Evolutionary conservation across 148 eudicot genomes (phyloP).

Genomic region (Amaranthus palmeri): DNA sequence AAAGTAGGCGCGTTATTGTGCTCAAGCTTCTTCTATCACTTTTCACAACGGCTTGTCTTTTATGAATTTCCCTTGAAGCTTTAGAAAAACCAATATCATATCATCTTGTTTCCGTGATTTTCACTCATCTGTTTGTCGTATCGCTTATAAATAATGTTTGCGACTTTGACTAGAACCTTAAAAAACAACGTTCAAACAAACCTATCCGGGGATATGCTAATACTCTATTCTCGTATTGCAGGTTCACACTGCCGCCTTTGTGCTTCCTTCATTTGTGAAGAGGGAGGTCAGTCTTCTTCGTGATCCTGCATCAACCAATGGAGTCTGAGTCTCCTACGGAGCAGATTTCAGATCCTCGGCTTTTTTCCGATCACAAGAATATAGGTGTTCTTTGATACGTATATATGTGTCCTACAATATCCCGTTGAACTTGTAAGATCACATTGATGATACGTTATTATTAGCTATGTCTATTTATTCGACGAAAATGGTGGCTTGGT

Average conservation of each 20-base stretch:
- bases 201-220: too few species aligned
- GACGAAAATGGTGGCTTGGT: too few species aligned
- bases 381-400: slow-evolving; percentile 11
- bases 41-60: too few species aligned
- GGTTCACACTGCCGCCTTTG: slow-evolving; percentile 87
- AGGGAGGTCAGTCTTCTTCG: slow-evolving; percentile 59
- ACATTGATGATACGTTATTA: slow-evolving; percentile 11
- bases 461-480: neutral
- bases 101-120: too few species aligned
- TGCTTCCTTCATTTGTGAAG: slow-evolving; percentile 73
- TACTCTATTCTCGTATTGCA: slow-evolving; percentile 20
- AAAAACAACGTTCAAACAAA: too few species aligned
- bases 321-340: slow-evolving; percentile 8
- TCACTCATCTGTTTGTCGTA: too few species aligned
- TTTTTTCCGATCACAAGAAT: neutral
- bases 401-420: slow-evolving; percentile 3
- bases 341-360: neutral
- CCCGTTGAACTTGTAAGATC: neutral
- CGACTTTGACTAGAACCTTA: too few species aligned
- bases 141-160: too few species aligned
- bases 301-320: slow-evolving; percentile 19
- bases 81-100: too few species aligned
- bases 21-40: too few species aligned
- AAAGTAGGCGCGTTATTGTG: too few species aligned
- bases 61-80: too few species aligned